Evolutionary conservation across 192 early-diverging fungal genomes (phyloP), one percentile per base, ranked within the genome.

Genomic region (Martensiomyces pterosporus): DNA sequence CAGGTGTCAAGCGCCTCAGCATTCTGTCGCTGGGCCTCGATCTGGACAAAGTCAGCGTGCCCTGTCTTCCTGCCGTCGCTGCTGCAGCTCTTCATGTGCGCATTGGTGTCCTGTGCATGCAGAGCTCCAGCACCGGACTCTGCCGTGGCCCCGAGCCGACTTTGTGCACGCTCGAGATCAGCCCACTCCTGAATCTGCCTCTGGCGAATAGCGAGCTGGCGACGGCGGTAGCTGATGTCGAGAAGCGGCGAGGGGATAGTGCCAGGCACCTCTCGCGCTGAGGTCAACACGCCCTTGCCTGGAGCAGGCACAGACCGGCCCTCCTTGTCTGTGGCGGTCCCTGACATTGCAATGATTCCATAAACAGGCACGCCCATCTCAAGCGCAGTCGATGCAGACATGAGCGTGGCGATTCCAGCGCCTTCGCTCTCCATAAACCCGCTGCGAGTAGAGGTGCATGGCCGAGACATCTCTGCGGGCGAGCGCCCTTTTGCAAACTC

Each of bases 341-440:
- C 89, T 26, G 87, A 87, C 40, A 84, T 64, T 12, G 85, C 94
- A 40, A 97, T 60, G 42, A 97, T 82, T 77, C 82, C 94, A 49
- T 92, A 90, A 51, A 97, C 88, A 16, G 94, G 92, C 2, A 86
- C 84, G 62, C 94, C 94, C 68, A 89, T 92, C 62, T 93, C 79
- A 47, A 97, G 66, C 2, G 94, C 94, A 15, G 91, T 76, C 22
- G 73, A 51, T 19, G 89, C 92, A 6, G 85, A 85, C 91, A 94
- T 97, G 34, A 97, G 75, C 52, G 94, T 84, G 40, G 88, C 86
- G 34, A 90, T 85, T 61, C 89, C 94, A 47, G 91, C 82, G 68
- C 94, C 94, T 52, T 94, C 89, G 3, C 90, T 77, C 78, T 97
- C 94, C 87, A 97, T 94, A 79, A 97, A 95, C 19, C 94, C 94